Conservation (phyloP, 164 flowering plant genomes). For the Magnolia changhungtana region DNA sequence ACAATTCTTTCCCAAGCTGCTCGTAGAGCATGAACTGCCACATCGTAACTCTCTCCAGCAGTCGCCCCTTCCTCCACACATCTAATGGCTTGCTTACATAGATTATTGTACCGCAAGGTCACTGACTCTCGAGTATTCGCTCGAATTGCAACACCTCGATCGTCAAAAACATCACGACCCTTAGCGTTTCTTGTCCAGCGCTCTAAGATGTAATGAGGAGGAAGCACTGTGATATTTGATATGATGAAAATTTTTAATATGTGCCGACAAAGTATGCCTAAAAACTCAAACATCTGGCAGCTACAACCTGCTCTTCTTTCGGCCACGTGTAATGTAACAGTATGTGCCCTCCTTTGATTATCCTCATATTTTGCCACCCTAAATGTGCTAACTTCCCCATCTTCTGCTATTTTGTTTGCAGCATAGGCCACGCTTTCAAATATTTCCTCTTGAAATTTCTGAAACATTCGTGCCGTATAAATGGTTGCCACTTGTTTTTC, state of each 20-base stretch:
- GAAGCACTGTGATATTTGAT: constrained; percentile 60
- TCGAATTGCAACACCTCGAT: constrained; percentile 39
- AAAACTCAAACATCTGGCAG: constrained; percentile 86
- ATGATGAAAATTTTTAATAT: constrained; percentile 77
- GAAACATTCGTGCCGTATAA: constrained; percentile 62
- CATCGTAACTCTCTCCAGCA: constrained; percentile 55
- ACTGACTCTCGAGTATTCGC: constrained; percentile 40
- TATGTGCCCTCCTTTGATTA: constrained; percentile 50
- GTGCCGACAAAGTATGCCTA: constrained; percentile 83
- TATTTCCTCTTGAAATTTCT: constrained; percentile 77
- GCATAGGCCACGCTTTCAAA: constrained; percentile 78
- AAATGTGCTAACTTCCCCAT: constrained; percentile 51
- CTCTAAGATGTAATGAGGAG: constrained; percentile 59
- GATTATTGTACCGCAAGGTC: constrained; percentile 45
- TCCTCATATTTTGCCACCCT: constrained; percentile 82
- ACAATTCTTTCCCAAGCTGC: constrained; percentile 52
- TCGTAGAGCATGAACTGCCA: constrained; percentile 47
- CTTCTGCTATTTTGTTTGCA: constrained; percentile 65
- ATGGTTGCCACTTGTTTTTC: constrained; percentile 78
- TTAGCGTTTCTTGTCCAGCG: constrained; percentile 81
- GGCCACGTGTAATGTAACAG: constrained; percentile 53
- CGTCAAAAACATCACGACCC: constrained; percentile 41
- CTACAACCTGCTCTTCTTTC: constrained; percentile 75
- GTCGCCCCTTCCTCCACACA: constrained; percentile 82
- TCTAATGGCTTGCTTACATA: constrained; percentile 68